Evolutionary conservation across 805 yeast genomes (phyloP), one percentile per base, ranked within the genome.

Genomic region (Wickerhamiella lipophila): DNA sequence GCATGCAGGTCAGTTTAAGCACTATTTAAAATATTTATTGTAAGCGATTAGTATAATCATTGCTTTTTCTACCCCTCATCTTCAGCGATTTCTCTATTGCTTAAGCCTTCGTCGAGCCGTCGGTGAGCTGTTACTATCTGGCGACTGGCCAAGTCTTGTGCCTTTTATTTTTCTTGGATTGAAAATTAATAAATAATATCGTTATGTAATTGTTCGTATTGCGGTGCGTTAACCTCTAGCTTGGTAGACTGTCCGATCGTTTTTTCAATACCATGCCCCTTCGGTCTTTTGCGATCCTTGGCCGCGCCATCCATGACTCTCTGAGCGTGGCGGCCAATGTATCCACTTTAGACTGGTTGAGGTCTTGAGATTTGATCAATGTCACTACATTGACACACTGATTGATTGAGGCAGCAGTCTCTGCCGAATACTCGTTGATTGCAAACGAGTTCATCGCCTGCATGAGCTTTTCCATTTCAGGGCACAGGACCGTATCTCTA

Each of bases 351-450:
- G 65, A 67, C 56, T 80, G 87, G 50, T 74, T 72, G 19, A 73
- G 73, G 55, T 78, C 81, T 6, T 64, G 67, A 0, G 79, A 70
- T 41, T 73, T 73, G 2, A 78, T 69, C 1, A 77, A 68, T 18
- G 73, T 70, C 26, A 82, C 59, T 25, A 77, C 66, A 6, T 81
- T 77, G 53, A 80, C 73, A 56, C 89, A 81, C 56, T 79, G 84
- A 9, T 78, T 61, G 26, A 81, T 59, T 2, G 69, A 60, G 23
- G 68, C 58, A 23, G 62, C 56, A 7, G 54, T 49, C 16, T 50
- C 21, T 8, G 42, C 40, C 8, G 46, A 46, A 13, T 46, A 23
- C 3, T 50, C 53, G 6, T 53, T 42, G 27, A 53, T 49, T 8
- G 53, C 43, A 16, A 53, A 52, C 42, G 49, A 40, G 36, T 57